A percentile compares a stretch with the other conserved stretches of the same genome.
Evolutionary conservation across 768 basidiomycete genomes (phyloP).

Genomic region (Auricularia auricula-judae): DNA sequence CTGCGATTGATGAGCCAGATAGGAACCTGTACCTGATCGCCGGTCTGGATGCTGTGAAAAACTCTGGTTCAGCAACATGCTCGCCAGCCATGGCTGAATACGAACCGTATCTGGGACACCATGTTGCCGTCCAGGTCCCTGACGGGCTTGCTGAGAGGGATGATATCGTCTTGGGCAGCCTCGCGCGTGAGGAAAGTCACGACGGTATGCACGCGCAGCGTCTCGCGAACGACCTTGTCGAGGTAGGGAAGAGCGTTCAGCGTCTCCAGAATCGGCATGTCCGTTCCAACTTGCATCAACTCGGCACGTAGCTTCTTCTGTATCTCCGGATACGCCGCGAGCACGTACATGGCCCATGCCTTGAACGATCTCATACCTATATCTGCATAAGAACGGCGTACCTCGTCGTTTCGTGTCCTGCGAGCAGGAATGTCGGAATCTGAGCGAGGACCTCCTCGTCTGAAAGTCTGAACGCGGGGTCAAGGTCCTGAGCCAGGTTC

Average conservation of each 20-base stretch:
- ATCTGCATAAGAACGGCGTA: too few relatives aligned
- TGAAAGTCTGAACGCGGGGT: conserved; percentile 14
- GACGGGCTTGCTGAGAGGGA: conserved; percentile 35
- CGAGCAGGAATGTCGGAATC: conserved; percentile 49
- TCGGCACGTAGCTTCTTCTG: conserved; percentile 17
- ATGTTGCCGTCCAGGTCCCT: conserved; percentile 12
- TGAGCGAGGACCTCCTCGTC: conserved; percentile 26
- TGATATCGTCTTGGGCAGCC: conserved; percentile 28
- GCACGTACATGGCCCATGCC: conserved; percentile 24
- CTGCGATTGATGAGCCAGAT: too few relatives aligned
- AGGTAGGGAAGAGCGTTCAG: conserved; percentile 40
- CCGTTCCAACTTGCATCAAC: conserved; percentile 7
- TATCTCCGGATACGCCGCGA: conserved; percentile 21
- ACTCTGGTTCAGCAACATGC: too few relatives aligned
- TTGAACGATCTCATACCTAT: too few relatives aligned
- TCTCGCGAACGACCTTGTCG: conserved; percentile 52
- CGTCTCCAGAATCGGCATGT: conserved; percentile 11
- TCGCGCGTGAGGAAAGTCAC: conserved; percentile 33
- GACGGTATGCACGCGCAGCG: conserved; percentile 42
- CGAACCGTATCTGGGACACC: conserved; percentile 11
- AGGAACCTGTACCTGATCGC: too few relatives aligned
- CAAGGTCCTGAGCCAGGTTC: conserved; percentile 20
- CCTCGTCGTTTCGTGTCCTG: conserved; percentile 25
- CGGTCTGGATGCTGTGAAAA: too few relatives aligned
- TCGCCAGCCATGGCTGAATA: too few relatives aligned